phyloP scores from a whole-genome alignment of 2,329 filamentous ascomycete species.

The Amylocarpus encephaloides region DNA sequence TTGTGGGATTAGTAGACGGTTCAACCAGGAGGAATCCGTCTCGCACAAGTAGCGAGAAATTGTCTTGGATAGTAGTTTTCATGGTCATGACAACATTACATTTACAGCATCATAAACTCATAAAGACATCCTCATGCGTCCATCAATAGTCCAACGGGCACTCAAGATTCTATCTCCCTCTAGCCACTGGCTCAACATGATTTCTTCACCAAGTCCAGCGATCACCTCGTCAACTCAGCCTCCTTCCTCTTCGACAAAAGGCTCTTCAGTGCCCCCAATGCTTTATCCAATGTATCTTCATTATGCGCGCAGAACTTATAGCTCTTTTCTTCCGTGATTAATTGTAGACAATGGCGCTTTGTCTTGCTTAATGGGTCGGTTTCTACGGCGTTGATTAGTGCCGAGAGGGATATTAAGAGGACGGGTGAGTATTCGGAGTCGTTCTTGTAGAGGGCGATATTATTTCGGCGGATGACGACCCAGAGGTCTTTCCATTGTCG shows the following conservation, averaged over 20 bases:
- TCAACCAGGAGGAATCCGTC: no score
- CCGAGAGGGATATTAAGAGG: conserved; percentile 71
- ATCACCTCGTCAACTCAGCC: conserved; percentile 5
- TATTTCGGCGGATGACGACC: conserved; percentile 81
- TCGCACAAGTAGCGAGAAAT: no score
- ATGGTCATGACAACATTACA: conserved; percentile 5
- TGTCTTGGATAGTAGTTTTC: not conserved
- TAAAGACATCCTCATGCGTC: not conserved
- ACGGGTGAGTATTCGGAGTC: conserved; percentile 83
- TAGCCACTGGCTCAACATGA: not conserved
- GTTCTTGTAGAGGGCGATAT: conserved; percentile 87
- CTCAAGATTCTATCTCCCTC: not conserved
- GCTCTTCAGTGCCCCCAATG: conserved; percentile 88
- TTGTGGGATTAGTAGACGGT: no score
- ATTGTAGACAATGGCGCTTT: conserved; percentile 81
- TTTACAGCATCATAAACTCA: conserved; percentile 7
- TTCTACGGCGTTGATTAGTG: conserved; percentile 84
- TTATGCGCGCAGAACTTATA: conserved; percentile 70
- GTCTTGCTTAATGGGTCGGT: conserved; percentile 81
- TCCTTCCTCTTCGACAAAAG: conserved; percentile 65
- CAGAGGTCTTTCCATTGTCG: conserved; percentile 93
- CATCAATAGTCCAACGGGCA: not conserved
- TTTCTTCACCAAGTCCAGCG: not conserved
- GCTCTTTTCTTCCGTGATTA: conserved; percentile 88
- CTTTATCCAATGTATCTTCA: conserved; percentile 77